Evolutionary conservation across 1,139 yeast genomes (phyloP), one percentile per base, ranked within the genome.

Genomic region (Candida neerlandica): DNA sequence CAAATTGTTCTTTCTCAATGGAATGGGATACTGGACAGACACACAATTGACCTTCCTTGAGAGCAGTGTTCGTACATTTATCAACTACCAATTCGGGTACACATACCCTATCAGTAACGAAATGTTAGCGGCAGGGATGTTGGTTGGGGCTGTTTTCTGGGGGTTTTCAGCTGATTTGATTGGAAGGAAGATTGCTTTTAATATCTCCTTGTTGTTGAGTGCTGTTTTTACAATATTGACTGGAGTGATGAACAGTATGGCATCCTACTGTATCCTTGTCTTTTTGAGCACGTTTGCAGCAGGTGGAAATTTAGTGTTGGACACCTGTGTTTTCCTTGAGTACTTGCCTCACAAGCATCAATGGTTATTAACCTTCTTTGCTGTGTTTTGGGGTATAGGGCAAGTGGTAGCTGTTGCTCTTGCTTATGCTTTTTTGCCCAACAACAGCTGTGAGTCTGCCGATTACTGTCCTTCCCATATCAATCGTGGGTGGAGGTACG

Each of bases 11-110:
- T 70, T 70, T 54, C 59, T 80, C 34, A 80, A 78, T 51, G 88
- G 88, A 12, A 76, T 82, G 75, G 89, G 88, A 21, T 83, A 84
- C 57, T 80, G 85, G 4, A 83, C 81, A 27, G 88, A 84, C 60
- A 81, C 87, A 12, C 82, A 82, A 58, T 67, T 83, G 55, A 75
- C 76, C 37, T 69, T 73, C 61, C 57, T 71, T 40, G 78, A 73
- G 54, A 62, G 73, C 49, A 61, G 63, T 37, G 77, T 72, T 10
- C 61, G 76, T 51, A 61, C 68, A 6, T 69, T 66, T 57, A 66
- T 70, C 57, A 78, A 72, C 59, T 73, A 67, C 58, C 82, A 73
- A 55, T 72, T 72, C 58, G 70, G 70, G 23, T 65, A 67, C 47
- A 48, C 47, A 15, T 73, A 64, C 52, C 73, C 78, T 1, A 65